These are phyloP conservation scores for Quillaja saponaria DNA, from an alignment of 306 rosid genomes.

Conservation along the genomic window DNA sequence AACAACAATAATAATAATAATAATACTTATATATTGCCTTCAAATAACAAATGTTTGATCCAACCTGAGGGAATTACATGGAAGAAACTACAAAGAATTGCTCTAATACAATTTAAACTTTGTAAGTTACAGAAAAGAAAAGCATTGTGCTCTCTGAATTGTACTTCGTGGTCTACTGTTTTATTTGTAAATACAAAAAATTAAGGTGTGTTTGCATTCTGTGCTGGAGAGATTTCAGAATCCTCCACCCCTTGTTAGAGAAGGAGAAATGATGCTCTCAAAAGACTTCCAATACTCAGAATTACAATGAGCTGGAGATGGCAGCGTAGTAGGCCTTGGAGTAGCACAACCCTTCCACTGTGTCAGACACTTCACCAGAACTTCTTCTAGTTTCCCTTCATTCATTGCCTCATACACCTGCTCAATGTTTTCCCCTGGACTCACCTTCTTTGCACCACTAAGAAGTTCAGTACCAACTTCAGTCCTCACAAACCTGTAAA, in stretches of 20 bases:
- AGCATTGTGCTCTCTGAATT: no score
- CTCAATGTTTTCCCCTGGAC: constrained; percentile 46
- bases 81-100: no score
- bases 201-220: no score
- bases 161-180: no score
- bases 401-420: constrained; percentile 6
- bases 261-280: not conserved
- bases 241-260: not conserved
- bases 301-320: constrained; percentile 5
- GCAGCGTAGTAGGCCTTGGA: not conserved
- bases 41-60: no score
- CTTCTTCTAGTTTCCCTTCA: constrained; percentile 30
- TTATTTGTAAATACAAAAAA: no score
- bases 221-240: not conserved
- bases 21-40: no score
- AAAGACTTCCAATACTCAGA: not conserved
- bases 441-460: constrained; percentile 32
- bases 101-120: no score
- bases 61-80: no score
- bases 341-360: constrained; percentile 26
- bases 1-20: no score
- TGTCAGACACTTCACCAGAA: constrained; percentile 23
- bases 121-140: no score
- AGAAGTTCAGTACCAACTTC: constrained; percentile 36
- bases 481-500: constrained; percentile 33